Conservation (phyloP, 306 rosid species). For the Rosa chinensis region DNA sequence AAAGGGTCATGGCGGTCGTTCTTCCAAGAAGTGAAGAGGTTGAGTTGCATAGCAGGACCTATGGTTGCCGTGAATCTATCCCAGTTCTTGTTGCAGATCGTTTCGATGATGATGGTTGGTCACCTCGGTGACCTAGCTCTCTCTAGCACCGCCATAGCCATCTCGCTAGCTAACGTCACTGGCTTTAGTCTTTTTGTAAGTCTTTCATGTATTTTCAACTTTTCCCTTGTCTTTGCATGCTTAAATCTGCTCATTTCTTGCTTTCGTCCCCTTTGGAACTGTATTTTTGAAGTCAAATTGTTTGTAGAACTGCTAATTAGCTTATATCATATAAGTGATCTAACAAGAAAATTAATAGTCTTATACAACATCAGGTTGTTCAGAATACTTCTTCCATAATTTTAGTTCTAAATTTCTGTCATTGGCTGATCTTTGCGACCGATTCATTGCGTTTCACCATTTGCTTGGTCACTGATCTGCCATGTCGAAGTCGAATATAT, state of each 20-base stretch:
- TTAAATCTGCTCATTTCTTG: neutral
- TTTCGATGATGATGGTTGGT: constrained; percentile 13
- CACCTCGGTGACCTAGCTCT: constrained; percentile 13
- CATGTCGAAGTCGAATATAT: neutral
- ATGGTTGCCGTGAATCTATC: constrained; percentile 11
- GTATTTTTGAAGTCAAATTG: neutral
- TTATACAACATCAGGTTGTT: neutral
- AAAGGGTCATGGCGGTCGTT: neutral
- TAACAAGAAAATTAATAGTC: neutral
- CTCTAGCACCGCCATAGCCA: constrained; percentile 15
- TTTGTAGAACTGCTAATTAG: neutral
- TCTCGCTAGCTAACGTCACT: constrained; percentile 11
- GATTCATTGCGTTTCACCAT: too few species aligned
- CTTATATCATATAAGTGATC: neutral
- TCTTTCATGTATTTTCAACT: neutral
- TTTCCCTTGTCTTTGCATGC: neutral
- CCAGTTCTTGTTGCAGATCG: neutral
- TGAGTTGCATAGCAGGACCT: constrained; percentile 10
- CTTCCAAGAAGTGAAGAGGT: constrained; percentile 3
- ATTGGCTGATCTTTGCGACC: too few species aligned
- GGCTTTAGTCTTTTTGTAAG: constrained; percentile 28
- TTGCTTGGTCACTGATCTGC: too few species aligned
- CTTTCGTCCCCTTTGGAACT: neutral
- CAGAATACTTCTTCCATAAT: neutral
- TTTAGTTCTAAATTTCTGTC: too few species aligned